Evolutionary conservation across 768 basidiomycete genomes (phyloP), one percentile per base, ranked within the genome.

Genomic region (Rhizopogon sp.): DNA sequence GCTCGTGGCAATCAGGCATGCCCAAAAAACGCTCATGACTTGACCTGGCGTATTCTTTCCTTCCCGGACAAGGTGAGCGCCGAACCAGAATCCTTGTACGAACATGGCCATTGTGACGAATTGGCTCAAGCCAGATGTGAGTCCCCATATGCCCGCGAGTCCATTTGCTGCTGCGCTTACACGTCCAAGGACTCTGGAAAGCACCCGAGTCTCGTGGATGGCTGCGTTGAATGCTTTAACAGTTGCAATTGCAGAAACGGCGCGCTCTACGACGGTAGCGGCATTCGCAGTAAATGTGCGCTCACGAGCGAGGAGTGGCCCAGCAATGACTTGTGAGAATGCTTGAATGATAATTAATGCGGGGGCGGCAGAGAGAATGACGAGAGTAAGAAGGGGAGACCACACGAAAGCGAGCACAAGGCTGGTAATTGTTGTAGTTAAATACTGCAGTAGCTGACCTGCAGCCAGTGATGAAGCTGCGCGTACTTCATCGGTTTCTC

Each of bases 11-110:
- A 98, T 89, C 20, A 98, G 75, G 67, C 92, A 94, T 0, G 96
- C 94, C 95, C 96, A 98, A 69, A 98, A 99, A 50, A 95, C 92
- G n/a, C 89, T 85, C 87, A 94, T 95, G 58, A 98, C 89, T 37
- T 87, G 81, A 1, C 93, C 93, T 0, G 88, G 74, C 3, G 72
- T 72, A 52, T 83, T 77, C 58, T 77, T 82, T 14, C 88, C 89
- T 11, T 85, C 77, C n/a, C 83, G 72, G n/a, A 99, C 93, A 50
- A 97, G 79, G 65, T 88, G 86, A 2, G 88, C 80, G 11, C 95
- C 96, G 64, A 87, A 98, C 94, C 96, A 98, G 72, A 98, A 98
- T 0, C 87, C 94, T 64, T 93, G 88, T 7, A 98, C 93, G 71
- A 98, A 99, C 85, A 97, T 95, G 28, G 81, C 81, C 79, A 94